Evolutionary conservation across 345 rosid species (phyloP), one percentile per base, ranked within the genome.

Genomic region (Eucalyptus guilfoylei): DNA sequence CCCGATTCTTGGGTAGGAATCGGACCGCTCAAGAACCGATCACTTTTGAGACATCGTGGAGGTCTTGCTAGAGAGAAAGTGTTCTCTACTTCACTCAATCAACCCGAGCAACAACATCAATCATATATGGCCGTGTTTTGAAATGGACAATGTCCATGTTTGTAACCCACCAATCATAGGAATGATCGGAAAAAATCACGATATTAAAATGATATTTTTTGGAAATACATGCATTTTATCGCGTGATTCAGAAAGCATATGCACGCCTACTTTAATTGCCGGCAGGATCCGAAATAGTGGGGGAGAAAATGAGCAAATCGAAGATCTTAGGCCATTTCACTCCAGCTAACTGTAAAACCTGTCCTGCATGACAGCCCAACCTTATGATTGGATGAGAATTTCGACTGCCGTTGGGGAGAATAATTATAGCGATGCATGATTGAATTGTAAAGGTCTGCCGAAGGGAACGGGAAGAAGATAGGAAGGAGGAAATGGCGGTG

Each of bases 401-500:
- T 72, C 81, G 81, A 19, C 26, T 17, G 81, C 44, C 11, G 81
- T 10, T 2, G 81, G 81, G 45, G 40, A 19, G 16, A 34, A 34
- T 34, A 72, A 34, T 72, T 21, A 40, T 11, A 23, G 85, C 85
- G 42, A 40, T 21, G 47, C 85, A 76, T 76, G 28, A 40, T 76
- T 76, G 44, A 76, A 21, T 76, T 40, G 85, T 2, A 40, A 76
- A 76, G 47, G 16, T 76, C 85, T 12, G 90, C 67, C 62, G 52
- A 86, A 26, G 86, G 50, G 60, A 72, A 15, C 58, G 88, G 90
- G 49, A 90, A 87, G 88, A 86, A 91, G 89, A 88, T 87, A 49
- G 92, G 86, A 89, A 88, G 88, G 88, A 45, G 28, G 89, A 49
- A 16, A 81, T 12, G 85, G 72, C 76, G 32, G 91, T 83, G 87